These are phyloP conservation scores for Schwanniomyces vanrijiae DNA, from an alignment of 805 yeast genomes.

Conservation along the genomic window DNA sequence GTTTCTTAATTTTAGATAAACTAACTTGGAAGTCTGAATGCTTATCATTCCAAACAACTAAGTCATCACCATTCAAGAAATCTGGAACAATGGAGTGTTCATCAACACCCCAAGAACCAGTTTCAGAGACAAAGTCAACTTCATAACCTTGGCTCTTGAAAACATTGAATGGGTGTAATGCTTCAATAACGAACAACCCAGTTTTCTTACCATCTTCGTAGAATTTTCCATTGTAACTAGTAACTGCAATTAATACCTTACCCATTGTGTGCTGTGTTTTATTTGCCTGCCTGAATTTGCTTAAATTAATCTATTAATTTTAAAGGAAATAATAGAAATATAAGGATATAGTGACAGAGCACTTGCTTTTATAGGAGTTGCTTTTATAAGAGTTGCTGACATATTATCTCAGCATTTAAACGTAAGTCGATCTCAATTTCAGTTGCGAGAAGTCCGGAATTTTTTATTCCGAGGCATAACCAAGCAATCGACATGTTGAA, in stretches of 20 bases:
- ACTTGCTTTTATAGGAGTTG: no score
- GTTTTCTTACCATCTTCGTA: slow-evolving; percentile 59
- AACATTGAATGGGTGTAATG: slow-evolving; percentile 54
- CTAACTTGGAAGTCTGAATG: slow-evolving; percentile 39
- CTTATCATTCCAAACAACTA: slow-evolving; percentile 34
- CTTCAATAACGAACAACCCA: slow-evolving; percentile 62
- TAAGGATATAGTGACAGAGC: no score
- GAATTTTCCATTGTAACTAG: slow-evolving; percentile 45
- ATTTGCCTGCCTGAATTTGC: no score
- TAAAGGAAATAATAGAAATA: no score
- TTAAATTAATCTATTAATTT: no score
- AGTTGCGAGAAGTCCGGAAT: no score
- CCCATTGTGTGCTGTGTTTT: slow-evolving; percentile 18
- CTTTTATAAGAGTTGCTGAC: no score
- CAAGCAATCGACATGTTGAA: no score
- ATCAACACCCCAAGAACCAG: slow-evolving; percentile 58
- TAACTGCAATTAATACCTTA: slow-evolving; percentile 44
- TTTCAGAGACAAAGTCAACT: slow-evolving; percentile 58
- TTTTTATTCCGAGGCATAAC: no score
- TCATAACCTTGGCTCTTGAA: slow-evolving; percentile 50
- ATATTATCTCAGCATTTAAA: no score
- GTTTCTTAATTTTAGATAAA: slow-evolving; percentile 42
- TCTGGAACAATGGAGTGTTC: slow-evolving; percentile 48
- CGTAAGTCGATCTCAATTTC: no score
- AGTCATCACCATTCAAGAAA: slow-evolving; percentile 44